phyloP scores from a whole-genome alignment of 306 rosid species.

The Argentina anserina region DNA sequence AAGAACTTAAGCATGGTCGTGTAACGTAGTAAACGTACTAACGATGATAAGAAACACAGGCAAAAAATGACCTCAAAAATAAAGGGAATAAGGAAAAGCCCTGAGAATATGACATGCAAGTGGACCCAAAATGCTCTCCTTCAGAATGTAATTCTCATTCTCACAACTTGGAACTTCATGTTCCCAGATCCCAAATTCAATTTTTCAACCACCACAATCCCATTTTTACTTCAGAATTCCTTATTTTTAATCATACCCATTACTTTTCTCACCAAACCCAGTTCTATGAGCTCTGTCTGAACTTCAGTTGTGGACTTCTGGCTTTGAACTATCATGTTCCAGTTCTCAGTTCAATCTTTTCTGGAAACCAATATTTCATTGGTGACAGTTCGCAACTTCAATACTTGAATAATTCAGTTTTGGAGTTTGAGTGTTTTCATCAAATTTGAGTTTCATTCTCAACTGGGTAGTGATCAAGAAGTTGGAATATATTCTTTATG shows the following conservation, averaged over 20 bases:
- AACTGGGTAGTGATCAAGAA: slow-evolving; percentile 8
- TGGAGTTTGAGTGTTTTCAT: not conserved
- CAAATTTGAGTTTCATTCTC: not conserved
- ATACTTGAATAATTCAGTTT: not conserved
- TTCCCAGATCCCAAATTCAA: not conserved
- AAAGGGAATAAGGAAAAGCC: not conserved
- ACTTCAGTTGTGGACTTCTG: not conserved
- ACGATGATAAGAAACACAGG: not conserved
- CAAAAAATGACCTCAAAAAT: not conserved
- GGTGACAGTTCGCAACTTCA: not conserved
- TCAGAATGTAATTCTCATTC: slow-evolving; percentile 11
- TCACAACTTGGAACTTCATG: not conserved
- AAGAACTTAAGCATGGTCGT: not conserved
- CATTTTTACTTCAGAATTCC: not conserved
- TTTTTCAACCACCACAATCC: not conserved
- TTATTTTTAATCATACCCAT: not conserved
- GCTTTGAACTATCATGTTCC: not conserved
- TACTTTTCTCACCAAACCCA: not conserved
- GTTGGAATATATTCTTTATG: not conserved
- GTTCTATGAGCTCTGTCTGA: not conserved
- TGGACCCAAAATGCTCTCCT: not conserved
- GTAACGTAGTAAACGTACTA: not conserved
- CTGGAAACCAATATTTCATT: not conserved
- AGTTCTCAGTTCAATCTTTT: not conserved
- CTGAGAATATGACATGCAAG: not conserved